Evolutionary conservation across 345 rosid species (phyloP), one percentile per base, ranked within the genome.

Genomic region (Eucalyptus fibrosa): DNA sequence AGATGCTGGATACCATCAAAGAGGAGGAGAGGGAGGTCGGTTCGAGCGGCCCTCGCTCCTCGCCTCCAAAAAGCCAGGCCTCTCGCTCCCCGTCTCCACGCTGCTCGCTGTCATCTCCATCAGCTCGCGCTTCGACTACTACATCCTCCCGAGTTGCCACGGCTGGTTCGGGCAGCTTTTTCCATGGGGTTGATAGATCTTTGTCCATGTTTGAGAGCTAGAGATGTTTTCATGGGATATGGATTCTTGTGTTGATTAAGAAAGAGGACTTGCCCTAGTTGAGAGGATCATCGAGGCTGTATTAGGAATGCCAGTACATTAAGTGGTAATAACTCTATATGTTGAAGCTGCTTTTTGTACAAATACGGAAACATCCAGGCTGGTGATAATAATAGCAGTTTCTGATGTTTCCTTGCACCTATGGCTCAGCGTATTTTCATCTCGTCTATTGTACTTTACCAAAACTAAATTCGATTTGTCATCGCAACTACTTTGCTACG

Each of bases 1-100:
- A 96, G 90, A 93, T 96, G 92, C 88, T 97, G 90, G 99, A 98
- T 89, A 96, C 99, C 10, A 98, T 98, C 88, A 93, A 89, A 13
- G 99, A 97, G 89, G 99, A 97, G 90, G 99, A 96, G 56, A 97
- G 94, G 62, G 90, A 92, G 55, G 80, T 89, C 87, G 45, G 88
- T 90, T 18, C 91, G 49, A 92, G 89, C 89, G 37, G 89, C 92
- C 77, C 88, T 93, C 17, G 44, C 85, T 50, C 26, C 59, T 49
- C 60, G 12, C 50, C 47, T 37, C 62, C 89, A 2, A 65, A 77
- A 77, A 77, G 47, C 47, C 85, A 12, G 28, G 47, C 85, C 47
- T 40, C 85, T 77, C 13, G 30, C 85, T 11, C 16, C 8, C 47
- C 2, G 9, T 11, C 85, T 77, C 24, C 28, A 40, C 83, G 4